phyloP scores from a whole-genome alignment of 2,329 filamentous ascomycete genomes.

The Aschersonia sp. region DNA sequence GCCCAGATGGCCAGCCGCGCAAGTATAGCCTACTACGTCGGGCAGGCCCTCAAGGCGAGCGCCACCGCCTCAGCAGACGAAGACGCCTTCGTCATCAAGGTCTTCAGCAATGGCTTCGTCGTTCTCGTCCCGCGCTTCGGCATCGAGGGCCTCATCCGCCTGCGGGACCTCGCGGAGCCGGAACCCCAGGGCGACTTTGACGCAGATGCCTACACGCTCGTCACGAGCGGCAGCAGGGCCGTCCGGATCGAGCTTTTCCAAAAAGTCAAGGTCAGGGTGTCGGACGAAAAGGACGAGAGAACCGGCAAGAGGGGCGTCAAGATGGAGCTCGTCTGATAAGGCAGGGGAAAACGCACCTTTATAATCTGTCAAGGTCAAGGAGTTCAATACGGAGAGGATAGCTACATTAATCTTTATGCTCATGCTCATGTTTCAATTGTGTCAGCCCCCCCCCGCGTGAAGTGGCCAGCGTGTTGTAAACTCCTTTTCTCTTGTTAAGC shows the following conservation, averaged over 20 bases:
- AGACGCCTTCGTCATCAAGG: conserved; percentile 90
- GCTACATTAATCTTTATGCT: too few relatives aligned
- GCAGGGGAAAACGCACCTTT: not conserved
- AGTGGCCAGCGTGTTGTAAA: too few relatives aligned
- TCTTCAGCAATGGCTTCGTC: conserved; percentile 95
- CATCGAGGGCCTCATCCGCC: conserved; percentile 79
- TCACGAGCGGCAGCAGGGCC: conserved; percentile 38
- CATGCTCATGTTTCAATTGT: too few relatives aligned
- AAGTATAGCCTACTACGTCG: conserved; percentile 95
- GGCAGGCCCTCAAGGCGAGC: conserved; percentile 76
- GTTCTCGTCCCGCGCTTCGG: conserved; percentile 93
- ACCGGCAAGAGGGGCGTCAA: conserved; percentile 92
- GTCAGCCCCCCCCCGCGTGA: too few relatives aligned
- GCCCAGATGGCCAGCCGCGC: conserved; percentile 90
- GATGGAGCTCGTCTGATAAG: conserved; percentile 40
- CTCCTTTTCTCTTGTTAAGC: too few relatives aligned
- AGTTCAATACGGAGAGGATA: too few relatives aligned
- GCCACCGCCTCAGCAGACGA: conserved; percentile 45
- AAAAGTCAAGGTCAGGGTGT: conserved; percentile 78
- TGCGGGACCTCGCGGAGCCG: conserved; percentile 66
- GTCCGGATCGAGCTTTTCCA: conserved; percentile 72
- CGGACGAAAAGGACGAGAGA: conserved; percentile 82
- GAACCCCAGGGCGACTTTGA: conserved; percentile 77
- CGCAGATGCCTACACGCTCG: conserved; percentile 69
- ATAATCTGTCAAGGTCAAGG: too few relatives aligned